These are phyloP conservation scores for Eutypa lata DNA, from an alignment of 2,329 filamentous ascomycete species.

Conservation along the genomic window DNA sequence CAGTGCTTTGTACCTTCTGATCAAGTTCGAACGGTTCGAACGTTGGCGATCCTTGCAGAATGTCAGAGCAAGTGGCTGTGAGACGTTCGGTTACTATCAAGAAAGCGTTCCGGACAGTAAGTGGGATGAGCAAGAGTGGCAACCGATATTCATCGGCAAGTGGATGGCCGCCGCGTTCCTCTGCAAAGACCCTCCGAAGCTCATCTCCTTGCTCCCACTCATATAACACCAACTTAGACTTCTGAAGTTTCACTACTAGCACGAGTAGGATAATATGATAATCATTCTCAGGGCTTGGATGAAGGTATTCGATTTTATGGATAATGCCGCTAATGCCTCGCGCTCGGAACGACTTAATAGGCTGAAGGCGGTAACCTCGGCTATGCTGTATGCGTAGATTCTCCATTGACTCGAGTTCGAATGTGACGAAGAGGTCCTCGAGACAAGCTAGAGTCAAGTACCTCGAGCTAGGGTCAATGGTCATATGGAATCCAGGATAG, in stretches of 20 bases:
- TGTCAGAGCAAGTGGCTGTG: slow-evolving; percentile 54
- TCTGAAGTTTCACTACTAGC: slow-evolving; percentile 47
- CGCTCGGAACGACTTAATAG: slow-evolving; percentile 49
- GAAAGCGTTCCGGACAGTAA: slow-evolving; percentile 69
- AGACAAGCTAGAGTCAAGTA: slow-evolving; percentile 68
- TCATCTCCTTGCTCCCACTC: slow-evolving; percentile 57
- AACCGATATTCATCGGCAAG: slow-evolving; percentile 53
- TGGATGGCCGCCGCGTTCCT: slow-evolving; percentile 47
- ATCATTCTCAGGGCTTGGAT: slow-evolving; percentile 63
- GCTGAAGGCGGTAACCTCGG: slow-evolving; percentile 45
- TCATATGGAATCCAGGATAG: slow-evolving; percentile 63
- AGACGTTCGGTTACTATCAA: slow-evolving; percentile 61
- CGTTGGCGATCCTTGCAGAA: slow-evolving; percentile 48
- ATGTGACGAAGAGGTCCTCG: slow-evolving; percentile 69
- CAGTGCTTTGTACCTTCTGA: slow-evolving; percentile 34
- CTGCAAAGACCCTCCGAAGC: slow-evolving; percentile 41
- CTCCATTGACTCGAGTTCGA: slow-evolving; percentile 60
- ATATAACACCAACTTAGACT: slow-evolving; percentile 53
- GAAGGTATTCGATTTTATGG: slow-evolving; percentile 81
- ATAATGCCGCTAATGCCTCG: slow-evolving; percentile 67
- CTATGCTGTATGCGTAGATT: slow-evolving; percentile 50
- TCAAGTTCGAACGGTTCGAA: slow-evolving; percentile 44
- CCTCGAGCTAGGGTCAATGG: slow-evolving; percentile 72
- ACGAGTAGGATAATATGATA: slow-evolving; percentile 76
- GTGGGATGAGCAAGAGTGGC: slow-evolving; percentile 68